Evolutionary conservation across 805 yeast species (phyloP), one percentile per base, ranked within the genome.

Genomic region (Hanseniaspora meyeri): DNA sequence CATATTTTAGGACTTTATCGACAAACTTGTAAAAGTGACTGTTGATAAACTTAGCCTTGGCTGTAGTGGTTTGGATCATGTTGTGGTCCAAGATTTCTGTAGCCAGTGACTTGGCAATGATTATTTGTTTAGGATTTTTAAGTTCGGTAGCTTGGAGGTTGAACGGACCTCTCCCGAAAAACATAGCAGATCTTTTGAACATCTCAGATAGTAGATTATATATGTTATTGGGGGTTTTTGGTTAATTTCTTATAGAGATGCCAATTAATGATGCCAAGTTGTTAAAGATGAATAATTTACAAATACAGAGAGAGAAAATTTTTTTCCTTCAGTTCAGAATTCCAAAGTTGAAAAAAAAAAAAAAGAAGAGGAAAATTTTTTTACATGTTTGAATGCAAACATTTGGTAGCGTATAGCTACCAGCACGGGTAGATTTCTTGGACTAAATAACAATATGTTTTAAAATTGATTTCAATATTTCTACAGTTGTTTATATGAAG

Each of bases 1-100:
- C 80, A 60, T 78, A 74, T 4, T 82, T 77, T 61, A 86, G 81
- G 46, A 84, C 66, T 59, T 77, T 77, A 60, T 86, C 91, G 1
- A 83, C 81, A 42, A 77, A 66, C 37, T 78, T 73, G 43, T 53
- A 53, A 36, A 53, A 53, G 37, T 53, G 57, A 5, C 40, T 29
- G 58, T 81, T 84, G 0, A 88, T 78, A 59, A 80, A 81, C 66
- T 81, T 82, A 49, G 91, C 90, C 67, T 83, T 84, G 31, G 87
- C 85, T 60, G 77, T 78, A 1, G 95, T 85, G 0, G 93, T 84
- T 6, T 79, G 75, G 55, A 85, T 79, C 19, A 83, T 75, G 62
- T 85, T 93, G 62, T 85, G 80, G 67, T 83, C 82, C 38, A 85
- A 73, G 39, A 85, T 68, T 12, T 85, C 81, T 10, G 34, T 45